Evolutionary conservation across 208 protist genomes (phyloP).

Genomic region (Trypanosoma scelopori): DNA sequence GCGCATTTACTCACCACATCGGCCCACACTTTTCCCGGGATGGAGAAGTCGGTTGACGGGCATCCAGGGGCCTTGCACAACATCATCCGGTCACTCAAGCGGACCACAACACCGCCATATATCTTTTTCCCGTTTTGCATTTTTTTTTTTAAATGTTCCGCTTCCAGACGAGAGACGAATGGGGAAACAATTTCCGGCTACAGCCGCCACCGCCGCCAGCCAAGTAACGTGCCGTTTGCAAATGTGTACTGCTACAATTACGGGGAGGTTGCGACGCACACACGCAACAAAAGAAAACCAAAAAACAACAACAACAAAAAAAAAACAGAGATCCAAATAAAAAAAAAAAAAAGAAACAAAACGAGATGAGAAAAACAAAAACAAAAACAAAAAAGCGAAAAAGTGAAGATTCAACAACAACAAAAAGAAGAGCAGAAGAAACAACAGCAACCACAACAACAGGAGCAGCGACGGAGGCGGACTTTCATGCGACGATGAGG

Average conservation of each 20-base stretch:
- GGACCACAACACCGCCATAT: conserved; percentile 78
- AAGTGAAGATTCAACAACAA: background rate
- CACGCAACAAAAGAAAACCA: background rate
- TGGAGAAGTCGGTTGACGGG: conserved; percentile 57
- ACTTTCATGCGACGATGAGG: too few relatives aligned
- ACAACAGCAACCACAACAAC: too few relatives aligned
- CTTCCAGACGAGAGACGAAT: background rate
- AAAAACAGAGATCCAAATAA: background rate
- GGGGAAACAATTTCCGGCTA: too few relatives aligned
- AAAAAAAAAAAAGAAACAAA: too few relatives aligned
- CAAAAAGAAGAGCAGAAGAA: background rate
- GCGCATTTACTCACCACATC: conserved; percentile 78
- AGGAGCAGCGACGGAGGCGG: too few relatives aligned
- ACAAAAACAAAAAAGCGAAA: conserved; percentile 24
- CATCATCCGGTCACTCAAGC: conserved; percentile 74
- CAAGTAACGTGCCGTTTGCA: too few relatives aligned
- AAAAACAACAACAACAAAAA: conserved; percentile 11
- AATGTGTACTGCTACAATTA: too few relatives aligned
- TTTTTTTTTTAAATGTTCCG: background rate
- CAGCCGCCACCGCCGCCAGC: too few relatives aligned
- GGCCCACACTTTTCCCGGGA: conserved; percentile 71
- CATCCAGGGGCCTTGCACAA: conserved; percentile 63
- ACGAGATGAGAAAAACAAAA: conserved; percentile 17
- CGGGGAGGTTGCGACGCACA: background rate
- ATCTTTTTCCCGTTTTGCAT: conserved; percentile 31